phyloP scores from a whole-genome alignment of 768 basidiomycete species.

The Russula earlei region DNA sequence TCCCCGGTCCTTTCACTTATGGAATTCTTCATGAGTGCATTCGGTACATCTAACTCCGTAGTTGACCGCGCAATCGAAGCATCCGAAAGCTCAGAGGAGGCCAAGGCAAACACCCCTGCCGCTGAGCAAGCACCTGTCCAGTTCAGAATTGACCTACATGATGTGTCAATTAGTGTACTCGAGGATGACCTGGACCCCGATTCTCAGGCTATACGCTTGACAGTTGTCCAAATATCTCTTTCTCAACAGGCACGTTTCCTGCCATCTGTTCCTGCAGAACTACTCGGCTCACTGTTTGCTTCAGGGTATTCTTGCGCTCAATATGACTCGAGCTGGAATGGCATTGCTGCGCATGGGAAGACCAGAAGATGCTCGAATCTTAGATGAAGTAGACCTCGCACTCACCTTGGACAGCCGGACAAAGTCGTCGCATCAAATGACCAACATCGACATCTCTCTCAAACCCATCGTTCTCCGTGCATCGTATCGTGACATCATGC shows the following conservation, averaged over 20 bases:
- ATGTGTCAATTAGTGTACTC: conserved; percentile 79
- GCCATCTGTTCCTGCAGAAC: neutral
- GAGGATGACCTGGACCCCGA: conserved; percentile 72
- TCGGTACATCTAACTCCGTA: conserved; percentile 23
- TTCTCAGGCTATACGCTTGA: conserved; percentile 79
- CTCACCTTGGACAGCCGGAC: conserved; percentile 78
- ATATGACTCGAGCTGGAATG: conserved; percentile 81
- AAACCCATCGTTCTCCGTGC: conserved; percentile 87
- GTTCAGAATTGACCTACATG: conserved; percentile 82
- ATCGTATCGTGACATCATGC: conserved; percentile 88
- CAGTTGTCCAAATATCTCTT: conserved; percentile 75
- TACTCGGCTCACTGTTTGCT: neutral
- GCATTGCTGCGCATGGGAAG: conserved; percentile 84
- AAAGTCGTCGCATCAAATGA: conserved; percentile 59
- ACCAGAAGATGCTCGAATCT: conserved; percentile 78
- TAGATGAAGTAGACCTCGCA: conserved; percentile 87
- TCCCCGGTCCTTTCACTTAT: conserved; percentile 87
- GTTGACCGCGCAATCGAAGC: conserved; percentile 15
- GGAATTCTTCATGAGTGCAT: conserved; percentile 67
- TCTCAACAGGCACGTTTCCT: conserved; percentile 69
- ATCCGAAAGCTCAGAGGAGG: conserved; percentile 16
- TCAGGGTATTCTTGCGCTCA: conserved; percentile 76
- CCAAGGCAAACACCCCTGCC: neutral
- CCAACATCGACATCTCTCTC: conserved; percentile 70
- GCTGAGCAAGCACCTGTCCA: conserved; percentile 30